Evolutionary conservation across 1,284 basidiomycete species (phyloP).

Genomic region (Cutaneotrichosporon sp.): DNA sequence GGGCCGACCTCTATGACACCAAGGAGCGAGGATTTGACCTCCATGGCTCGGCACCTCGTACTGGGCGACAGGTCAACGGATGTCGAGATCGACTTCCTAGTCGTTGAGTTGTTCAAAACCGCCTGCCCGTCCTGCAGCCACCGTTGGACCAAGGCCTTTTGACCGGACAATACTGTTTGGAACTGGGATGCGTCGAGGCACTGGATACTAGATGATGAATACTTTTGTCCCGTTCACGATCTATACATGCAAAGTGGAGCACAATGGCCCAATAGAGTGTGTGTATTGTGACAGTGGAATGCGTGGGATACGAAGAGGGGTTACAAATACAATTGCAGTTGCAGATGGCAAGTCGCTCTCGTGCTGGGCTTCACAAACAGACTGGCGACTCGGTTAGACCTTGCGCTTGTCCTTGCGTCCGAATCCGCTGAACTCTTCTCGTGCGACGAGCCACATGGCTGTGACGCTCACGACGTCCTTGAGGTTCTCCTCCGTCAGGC

Average conservation of each 20-base stretch:
- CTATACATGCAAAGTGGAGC: slow-evolving; percentile 9
- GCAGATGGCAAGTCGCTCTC: not conserved
- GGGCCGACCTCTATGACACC: not conserved
- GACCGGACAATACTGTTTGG: not conserved
- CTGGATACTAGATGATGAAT: not conserved
- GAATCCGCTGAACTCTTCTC: slow-evolving; percentile 87
- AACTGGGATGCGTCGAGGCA: no score
- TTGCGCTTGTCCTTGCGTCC: slow-evolving; percentile 62
- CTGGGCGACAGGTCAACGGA: not conserved
- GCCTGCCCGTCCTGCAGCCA: not conserved
- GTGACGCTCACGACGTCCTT: slow-evolving; percentile 89
- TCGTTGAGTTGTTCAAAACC: not conserved
- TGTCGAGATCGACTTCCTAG: slow-evolving; percentile 8
- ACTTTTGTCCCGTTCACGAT: not conserved
- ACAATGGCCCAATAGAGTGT: slow-evolving; percentile 4
- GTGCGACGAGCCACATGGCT: slow-evolving; percentile 84
- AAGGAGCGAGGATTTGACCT: not conserved
- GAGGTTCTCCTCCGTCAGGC: slow-evolving; percentile 83
- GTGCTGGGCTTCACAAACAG: not conserved
- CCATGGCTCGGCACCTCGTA: not conserved
- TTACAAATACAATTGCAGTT: not conserved
- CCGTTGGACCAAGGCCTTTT: not conserved
- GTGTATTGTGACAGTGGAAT: slow-evolving; percentile 4
- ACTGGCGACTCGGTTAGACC: not conserved
- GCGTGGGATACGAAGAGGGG: not conserved